Base-by-base conservation (phyloP, 192 early-diverging fungal species). In the Backusella psychrophila region DNA sequence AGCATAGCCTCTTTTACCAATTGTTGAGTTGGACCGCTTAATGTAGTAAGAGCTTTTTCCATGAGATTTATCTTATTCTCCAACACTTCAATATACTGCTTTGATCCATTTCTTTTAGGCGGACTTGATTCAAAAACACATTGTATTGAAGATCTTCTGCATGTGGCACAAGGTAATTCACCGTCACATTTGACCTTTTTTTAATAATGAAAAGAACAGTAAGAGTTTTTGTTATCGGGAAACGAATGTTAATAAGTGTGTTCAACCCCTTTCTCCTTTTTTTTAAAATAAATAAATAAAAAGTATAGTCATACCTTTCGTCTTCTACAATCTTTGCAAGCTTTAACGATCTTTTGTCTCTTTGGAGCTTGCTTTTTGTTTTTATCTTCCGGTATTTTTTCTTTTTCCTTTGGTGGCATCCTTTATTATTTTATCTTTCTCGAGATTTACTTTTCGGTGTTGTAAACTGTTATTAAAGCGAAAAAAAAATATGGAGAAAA, bases 151-250 rank as follows among this genome's bases (percentile, higher is more conserved):
- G 72, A 74, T 63, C 36, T 74, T 56, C 56, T 34, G 23, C 72
- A 74, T 23, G 53, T 56, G 17, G 53, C 72, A 74, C 72, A 74
- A 29, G 72, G 72, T 7, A 36, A 19, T 65, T 36, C 53, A 39
- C 72, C 72, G 38, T 74, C 72, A 65, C 72, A 74, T 41, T 74
- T 74, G 52, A 74, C 72, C 72, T 53, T 53, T 72, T 23, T 71
- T 53, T 53, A 53, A 68, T 39, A 21, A 39, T 36, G 67, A 70
- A 70, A 70, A 26, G 36, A 70, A 70, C 36, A 68, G 66, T 35
- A 36, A 33, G 35, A 35, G 66, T 33, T 33, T 35, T 33, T 68
- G 66, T 17, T 68, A 42, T 33, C 35, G 70, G 41, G 6, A 72
- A 72, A 72, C 70, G 31, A 72, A 49, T 17, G 26, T 63, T 63